Conservation (phyloP, 164 flowering plant species). For the Magnolia sinica region DNA sequence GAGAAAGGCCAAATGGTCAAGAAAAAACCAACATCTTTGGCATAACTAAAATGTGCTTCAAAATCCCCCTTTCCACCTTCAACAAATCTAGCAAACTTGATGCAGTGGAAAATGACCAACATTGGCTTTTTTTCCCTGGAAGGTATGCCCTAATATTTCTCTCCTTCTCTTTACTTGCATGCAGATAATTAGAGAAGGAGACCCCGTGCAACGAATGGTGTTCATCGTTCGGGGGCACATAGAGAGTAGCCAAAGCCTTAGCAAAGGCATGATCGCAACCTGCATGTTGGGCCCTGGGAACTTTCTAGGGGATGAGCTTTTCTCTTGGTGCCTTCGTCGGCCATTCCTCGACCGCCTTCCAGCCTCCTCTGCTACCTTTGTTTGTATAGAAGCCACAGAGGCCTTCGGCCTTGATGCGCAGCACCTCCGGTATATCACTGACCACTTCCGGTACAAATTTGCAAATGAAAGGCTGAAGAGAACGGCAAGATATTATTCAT, state of each 20-base stretch:
- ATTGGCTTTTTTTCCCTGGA: neutral
- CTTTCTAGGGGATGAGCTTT: constrained; percentile 87
- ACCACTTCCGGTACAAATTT: constrained; percentile 88
- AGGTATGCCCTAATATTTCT: too few species aligned
- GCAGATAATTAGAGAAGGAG: constrained; percentile 95
- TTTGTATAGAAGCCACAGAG: constrained; percentile 63
- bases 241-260: constrained; percentile 63
- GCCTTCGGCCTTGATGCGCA: constrained; percentile 75
- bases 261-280: constrained; percentile 76
- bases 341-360: constrained; percentile 82
- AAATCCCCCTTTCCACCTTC: neutral
- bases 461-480: constrained; percentile 77
- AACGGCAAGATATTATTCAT: constrained; percentile 78
- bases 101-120: neutral
- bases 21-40: neutral
- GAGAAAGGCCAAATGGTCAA: neutral
- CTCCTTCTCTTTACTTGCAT: neutral
- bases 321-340: constrained; percentile 93
- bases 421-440: constrained; percentile 72
- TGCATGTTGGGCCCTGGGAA: constrained; percentile 73
- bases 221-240: constrained; percentile 74
- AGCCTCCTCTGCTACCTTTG: constrained; percentile 83
- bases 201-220: constrained; percentile 80
- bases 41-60: neutral
- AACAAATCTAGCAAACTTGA: neutral